These are phyloP conservation scores for Penicillium soppii DNA, from an alignment of 495 filamentous ascomycete species.

Conservation along the genomic window DNA sequence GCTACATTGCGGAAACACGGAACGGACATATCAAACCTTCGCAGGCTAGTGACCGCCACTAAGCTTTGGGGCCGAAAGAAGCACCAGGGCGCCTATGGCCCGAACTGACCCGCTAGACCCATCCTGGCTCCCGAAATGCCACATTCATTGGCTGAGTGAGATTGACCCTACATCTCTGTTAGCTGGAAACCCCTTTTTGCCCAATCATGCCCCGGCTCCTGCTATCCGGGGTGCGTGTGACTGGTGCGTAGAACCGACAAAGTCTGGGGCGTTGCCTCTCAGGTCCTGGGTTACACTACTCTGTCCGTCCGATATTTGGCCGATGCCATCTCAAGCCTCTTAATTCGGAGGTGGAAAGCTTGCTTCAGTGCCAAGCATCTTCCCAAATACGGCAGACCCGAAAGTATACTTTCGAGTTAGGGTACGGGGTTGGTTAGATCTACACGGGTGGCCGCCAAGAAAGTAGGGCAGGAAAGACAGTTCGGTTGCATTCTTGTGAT, in stretches of 20 bases:
- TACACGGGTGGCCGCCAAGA: not conserved
- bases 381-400: not conserved
- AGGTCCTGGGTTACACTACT: not conserved
- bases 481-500: not conserved
- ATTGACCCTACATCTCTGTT: not conserved
- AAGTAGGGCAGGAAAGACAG: not conserved
- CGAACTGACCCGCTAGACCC: conserved; percentile 3
- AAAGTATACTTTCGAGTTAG: no score
- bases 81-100: conserved; percentile 7
- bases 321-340: not conserved
- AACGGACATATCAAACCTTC: conserved; percentile 8
- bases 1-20: conserved; percentile 7
- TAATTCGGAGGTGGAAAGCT: not conserved
- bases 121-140: conserved; percentile 1
- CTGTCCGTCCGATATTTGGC: not conserved
- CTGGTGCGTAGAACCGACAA: not conserved
- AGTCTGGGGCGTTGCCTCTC: not conserved
- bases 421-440: not conserved
- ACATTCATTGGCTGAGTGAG: conserved; percentile 3
- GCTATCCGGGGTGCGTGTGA: not conserved
- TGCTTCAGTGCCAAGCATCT: not conserved
- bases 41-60: conserved; percentile 16
- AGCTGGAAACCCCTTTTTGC: not conserved
- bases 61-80: conserved; percentile 7
- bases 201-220: not conserved